A percentile compares a stretch with the other conserved stretches of the same genome.
Evolutionary conservation across 257 asterid genomes (phyloP).

Genomic region (Cordia subcordata): DNA sequence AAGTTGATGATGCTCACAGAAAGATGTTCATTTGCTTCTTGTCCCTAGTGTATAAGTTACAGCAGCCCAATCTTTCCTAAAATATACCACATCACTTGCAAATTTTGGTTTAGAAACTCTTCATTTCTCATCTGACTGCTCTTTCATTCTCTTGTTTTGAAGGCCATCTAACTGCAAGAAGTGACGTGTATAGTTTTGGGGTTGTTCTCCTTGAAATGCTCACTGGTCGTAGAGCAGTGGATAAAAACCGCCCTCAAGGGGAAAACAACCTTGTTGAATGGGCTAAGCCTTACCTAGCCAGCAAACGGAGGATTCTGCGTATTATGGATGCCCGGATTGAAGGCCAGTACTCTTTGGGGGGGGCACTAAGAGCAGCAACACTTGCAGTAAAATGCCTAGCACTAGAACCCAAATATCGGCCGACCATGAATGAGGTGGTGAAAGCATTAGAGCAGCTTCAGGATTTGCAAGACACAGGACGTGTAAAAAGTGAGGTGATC

Average conservation of each 20-base stretch:
- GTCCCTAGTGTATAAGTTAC: too few species aligned
- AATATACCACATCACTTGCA: background rate
- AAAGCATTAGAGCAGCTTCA: conserved; percentile 32
- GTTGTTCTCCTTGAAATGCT: conserved; percentile 46
- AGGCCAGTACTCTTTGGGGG: conserved; percentile 38
- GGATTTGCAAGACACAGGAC: conserved; percentile 28
- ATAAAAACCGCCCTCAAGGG: conserved; percentile 36
- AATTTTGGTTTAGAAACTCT: background rate
- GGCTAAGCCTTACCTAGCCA: conserved; percentile 38
- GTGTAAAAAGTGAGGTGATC: conserved; percentile 33
- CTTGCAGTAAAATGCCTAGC: conserved; percentile 36
- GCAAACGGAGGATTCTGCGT: conserved; percentile 31
- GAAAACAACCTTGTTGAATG: conserved; percentile 44
- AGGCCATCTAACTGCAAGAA: conserved; percentile 42
- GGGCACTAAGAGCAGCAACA: conserved; percentile 26
- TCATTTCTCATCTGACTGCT: background rate
- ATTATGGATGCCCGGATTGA: conserved; percentile 37
- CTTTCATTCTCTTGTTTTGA: conserved; percentile 9
- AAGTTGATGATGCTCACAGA: too few species aligned
- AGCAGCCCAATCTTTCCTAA: background rate
- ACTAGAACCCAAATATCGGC: conserved; percentile 33
- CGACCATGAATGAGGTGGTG: conserved; percentile 34
- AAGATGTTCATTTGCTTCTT: too few species aligned
- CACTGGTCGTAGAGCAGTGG: conserved; percentile 38
- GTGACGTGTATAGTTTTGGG: conserved; percentile 44